Evolutionary conservation across 1,284 basidiomycete genomes (phyloP).

Genomic region (Waitea zeae): DNA sequence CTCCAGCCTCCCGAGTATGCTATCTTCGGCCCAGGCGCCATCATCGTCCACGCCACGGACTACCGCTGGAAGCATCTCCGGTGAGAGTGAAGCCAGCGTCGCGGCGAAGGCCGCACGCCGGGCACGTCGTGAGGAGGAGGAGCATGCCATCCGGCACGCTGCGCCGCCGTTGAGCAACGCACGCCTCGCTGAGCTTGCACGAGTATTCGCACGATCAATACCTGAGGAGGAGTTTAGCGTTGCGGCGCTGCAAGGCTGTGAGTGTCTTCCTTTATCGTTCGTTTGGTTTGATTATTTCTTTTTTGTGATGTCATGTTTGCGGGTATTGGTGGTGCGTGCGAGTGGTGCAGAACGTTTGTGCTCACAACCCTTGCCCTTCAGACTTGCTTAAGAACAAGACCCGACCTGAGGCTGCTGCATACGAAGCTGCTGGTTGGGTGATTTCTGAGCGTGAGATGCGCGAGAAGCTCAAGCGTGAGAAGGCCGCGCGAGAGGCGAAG

Average conservation of each 20-base stretch:
- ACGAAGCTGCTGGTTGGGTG: slow-evolving; percentile 51
- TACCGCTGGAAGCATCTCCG: slow-evolving; percentile 48
- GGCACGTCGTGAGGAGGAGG: slow-evolving; percentile 22
- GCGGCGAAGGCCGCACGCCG: no score
- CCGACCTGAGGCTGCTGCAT: slow-evolving; percentile 51
- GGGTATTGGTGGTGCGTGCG: slow-evolving; percentile 5
- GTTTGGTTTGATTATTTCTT: slow-evolving; percentile 7
- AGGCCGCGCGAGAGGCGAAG: slow-evolving; percentile 44
- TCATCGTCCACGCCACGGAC: slow-evolving; percentile 16
- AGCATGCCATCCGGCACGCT: slow-evolving; percentile 29
- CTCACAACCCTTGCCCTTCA: no score
- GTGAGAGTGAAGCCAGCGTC: no score
- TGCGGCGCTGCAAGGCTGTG: slow-evolving; percentile 74
- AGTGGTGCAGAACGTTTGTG: slow-evolving; percentile 4
- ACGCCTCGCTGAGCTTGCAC: slow-evolving; percentile 45
- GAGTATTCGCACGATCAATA: slow-evolving; percentile 55
- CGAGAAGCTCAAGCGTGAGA: slow-evolving; percentile 51
- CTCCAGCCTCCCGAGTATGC: no score
- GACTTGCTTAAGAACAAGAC: slow-evolving; percentile 71
- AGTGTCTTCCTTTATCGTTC: slow-evolving; percentile 19
- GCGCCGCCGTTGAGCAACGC: slow-evolving; percentile 44
- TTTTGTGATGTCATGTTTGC: slow-evolving; percentile 1
- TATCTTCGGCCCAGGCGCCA: no score
- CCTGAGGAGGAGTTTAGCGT: slow-evolving; percentile 72
- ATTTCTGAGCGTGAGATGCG: slow-evolving; percentile 50